Base-by-base conservation (phyloP, 2,329 filamentous ascomycete genomes). In the Fusarium keratoplasticum region DNA sequence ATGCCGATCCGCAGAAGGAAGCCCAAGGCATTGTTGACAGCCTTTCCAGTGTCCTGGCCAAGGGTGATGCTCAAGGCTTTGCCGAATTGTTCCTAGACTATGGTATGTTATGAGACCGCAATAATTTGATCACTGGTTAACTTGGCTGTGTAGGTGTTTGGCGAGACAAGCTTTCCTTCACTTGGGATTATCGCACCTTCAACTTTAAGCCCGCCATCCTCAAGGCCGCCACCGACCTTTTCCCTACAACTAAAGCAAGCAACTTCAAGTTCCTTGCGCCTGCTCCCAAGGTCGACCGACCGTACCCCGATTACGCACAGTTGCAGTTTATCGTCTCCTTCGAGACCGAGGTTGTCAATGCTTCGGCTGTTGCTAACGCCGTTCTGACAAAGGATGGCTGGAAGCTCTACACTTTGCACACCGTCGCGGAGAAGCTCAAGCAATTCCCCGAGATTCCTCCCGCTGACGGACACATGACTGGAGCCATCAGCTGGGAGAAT, bases 181-280 rank as follows among this genome's bases (percentile, higher is more conserved):
- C 80, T 14, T 82, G 81, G 81, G 81, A 82, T 66, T 80, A 80
- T 66, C 79, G 81, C 44, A 81, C 81, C 18, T 82, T 82, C 67
- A 82, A 82, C 73, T 80, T 81, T 65, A 62, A 69, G 61, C 58
- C 71, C 1, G 75, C 76, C 27, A 82, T 82, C 57, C 40, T 77
- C 10, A 80, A 77, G 71, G 81, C 81, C 9, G 81, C 81, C n/a
- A 72, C 68, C 40, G 81, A 82, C 58, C 79, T 83, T 50, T 73
- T 82, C 25, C 73, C 50, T 25, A 36, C 63, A 16, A 82, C 79
- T 16, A 78, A 77, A 36, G 78, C 79, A 29, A 74, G 18, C 36
- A 79, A 80, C 36, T 57, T 66, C 25, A 35, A 35, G 9, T 55
- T 62, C 58, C 64, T 62, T 20, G 36, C n/a, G 11, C 57, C 64